Base-by-base conservation (phyloP, 78 protist genomes). In the Abeoforma whisleri region DNA sequence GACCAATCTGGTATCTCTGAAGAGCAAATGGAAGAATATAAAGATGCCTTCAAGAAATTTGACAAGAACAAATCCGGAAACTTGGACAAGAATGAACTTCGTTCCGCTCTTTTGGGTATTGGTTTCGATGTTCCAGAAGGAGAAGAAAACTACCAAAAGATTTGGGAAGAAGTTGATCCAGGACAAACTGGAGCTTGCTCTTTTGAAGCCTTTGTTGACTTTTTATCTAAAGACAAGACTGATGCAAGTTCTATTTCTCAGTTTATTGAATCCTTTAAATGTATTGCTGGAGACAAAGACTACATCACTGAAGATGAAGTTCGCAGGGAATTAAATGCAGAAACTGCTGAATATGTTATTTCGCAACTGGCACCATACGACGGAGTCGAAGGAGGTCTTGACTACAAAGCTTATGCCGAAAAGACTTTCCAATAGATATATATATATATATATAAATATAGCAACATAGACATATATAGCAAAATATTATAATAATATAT, bases 191-290 rank as follows among this genome's bases (percentile, higher is more conserved):
- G 85, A 32, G 1, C 1, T 40, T 79, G 57, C 35, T 1, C 87
- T 23, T 80, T 87, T n/a, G 77, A 77, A 19, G 86, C 76, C 39
- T 87, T 87, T 68, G 69, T 77, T 16, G 86, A 69, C 84, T 87
- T 80, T 2, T 68, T 36, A 57, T 23, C 22, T 75, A 8, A 31
- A 22, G 89, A 87, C 71, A 80, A 40, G 57, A 40, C 32, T 30
- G 85, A 80, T 33, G 33, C 89, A 0, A 77, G 48, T 36, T 39
- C 86, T 2, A 22, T 77, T 48, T 70, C 70, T 19, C 86, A 87
- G 57, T 25, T 87, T 31, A 1, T 68, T 38, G 89, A 87, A 68
- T 48, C 83, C n/a, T 87, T 87, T 77, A 34, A 32, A 35, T 28
- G 62, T 30, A 5, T 80, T 25, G 85, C 89, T 28, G 84, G 75